Percentiles rank a stretch among this genome's conserved stretches.
These are phyloP conservation scores for Medicago truncatula DNA, from an alignment of 306 rosid genomes.

Conservation along the genomic window DNA sequence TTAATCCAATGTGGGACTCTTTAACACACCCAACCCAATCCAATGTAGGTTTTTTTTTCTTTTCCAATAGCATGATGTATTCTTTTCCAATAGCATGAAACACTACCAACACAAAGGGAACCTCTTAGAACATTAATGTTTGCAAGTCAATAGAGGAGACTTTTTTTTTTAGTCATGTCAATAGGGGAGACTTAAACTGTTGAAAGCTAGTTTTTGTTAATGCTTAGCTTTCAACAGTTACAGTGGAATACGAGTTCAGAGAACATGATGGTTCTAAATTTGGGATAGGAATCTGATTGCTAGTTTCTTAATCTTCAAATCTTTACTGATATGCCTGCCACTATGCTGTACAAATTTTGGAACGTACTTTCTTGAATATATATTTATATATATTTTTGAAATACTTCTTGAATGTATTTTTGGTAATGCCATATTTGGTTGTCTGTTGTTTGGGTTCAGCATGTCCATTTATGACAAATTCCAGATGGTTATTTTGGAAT, in stretches of 20 bases:
- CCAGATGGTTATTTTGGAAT: conserved; percentile 12
- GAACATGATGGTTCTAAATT: conserved; percentile 27
- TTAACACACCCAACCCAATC: too few relatives aligned
- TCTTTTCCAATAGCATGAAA: conserved; percentile 3
- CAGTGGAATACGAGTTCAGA: conserved; percentile 21
- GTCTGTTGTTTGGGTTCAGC: conserved; percentile 4
- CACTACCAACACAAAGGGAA: conserved; percentile 8
- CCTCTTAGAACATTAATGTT: neutral
- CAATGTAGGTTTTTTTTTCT: too few relatives aligned
- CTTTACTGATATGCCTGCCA: neutral
- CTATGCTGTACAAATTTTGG: neutral
- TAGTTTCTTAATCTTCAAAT: neutral
- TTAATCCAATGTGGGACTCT: too few relatives aligned
- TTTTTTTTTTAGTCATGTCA: neutral
- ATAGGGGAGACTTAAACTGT: neutral
- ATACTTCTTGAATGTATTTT: conserved; percentile 2
- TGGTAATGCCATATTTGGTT: conserved; percentile 16
- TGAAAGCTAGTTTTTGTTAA: conserved; percentile 21
- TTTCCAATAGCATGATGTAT: too few relatives aligned
- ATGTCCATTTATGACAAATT: conserved; percentile 20
- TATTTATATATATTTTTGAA: conserved; percentile 1
- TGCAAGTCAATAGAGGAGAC: neutral
- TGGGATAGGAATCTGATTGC: conserved; percentile 6
- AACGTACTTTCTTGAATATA: conserved; percentile 19
- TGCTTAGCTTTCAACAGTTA: neutral